Evolutionary conservation across 345 rosid species (phyloP).

Genomic region (Bruguiera parviflora): DNA sequence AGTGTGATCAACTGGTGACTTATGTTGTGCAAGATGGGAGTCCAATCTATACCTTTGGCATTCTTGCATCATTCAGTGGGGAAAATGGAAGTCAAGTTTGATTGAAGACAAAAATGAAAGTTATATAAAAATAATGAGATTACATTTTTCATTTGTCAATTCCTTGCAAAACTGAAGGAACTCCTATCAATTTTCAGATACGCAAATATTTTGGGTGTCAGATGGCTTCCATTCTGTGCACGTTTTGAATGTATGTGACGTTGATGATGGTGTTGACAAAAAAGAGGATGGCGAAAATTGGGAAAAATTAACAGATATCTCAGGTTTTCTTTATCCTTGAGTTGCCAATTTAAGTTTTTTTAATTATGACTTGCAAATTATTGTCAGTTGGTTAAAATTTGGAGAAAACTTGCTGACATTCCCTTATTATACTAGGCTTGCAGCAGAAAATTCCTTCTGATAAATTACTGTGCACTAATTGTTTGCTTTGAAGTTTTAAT

Average conservation of each 20-base stretch:
- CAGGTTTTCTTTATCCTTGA: slow-evolving; percentile 36
- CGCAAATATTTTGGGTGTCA: slow-evolving; percentile 61
- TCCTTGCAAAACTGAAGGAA: slow-evolving; percentile 11
- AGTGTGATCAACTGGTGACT: neutral
- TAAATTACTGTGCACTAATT: neutral
- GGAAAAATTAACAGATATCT: slow-evolving; percentile 36
- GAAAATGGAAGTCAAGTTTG: too few species aligned
- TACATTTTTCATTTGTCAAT: neutral
- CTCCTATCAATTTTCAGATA: slow-evolving; percentile 40
- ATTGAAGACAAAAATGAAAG: too few species aligned
- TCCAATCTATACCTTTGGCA: neutral
- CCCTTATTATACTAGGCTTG: neutral
- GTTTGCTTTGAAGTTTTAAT: neutral
- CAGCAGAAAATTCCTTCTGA: neutral
- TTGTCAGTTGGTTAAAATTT: neutral
- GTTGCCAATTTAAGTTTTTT: neutral
- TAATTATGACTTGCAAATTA: neutral
- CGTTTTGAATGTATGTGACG: slow-evolving; percentile 38
- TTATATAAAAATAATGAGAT: neutral
- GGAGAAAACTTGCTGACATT: neutral
- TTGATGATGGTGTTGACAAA: slow-evolving; percentile 36
- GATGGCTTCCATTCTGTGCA: slow-evolving; percentile 65
- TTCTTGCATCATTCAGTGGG: neutral
- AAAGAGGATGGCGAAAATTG: slow-evolving; percentile 36
- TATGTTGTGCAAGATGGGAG: neutral